Evolutionary conservation across 2,329 filamentous ascomycete genomes (phyloP).

Genomic region (Epichloe aotearoae): DNA sequence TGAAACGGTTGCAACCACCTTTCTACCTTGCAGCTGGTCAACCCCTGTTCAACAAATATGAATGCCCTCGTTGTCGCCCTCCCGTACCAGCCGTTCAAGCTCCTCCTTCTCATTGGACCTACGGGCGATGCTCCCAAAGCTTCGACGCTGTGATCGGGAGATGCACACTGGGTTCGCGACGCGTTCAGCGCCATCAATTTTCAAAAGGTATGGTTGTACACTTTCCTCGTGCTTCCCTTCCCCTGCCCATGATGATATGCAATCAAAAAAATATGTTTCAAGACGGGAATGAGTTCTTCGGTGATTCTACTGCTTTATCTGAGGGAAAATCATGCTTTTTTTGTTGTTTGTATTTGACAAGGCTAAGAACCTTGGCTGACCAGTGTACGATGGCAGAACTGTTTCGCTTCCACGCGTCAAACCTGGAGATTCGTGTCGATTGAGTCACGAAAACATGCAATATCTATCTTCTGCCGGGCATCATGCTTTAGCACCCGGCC

Average conservation of each 20-base stretch:
- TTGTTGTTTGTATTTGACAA: neutral
- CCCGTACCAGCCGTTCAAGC: conserved; percentile 8
- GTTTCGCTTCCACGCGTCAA: neutral
- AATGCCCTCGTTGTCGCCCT: conserved; percentile 10
- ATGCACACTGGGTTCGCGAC: neutral
- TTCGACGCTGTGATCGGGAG: conserved; percentile 4
- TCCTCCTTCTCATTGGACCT: neutral
- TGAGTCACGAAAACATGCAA: no score
- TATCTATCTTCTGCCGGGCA: no score
- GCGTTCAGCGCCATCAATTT: neutral
- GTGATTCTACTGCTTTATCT: conserved; percentile 17
- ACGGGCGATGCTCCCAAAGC: neutral
- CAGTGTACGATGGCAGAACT: neutral
- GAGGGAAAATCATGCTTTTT: neutral
- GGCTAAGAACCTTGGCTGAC: neutral
- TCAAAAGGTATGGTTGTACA: neutral
- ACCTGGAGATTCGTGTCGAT: no score
- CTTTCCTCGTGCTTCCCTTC: neutral
- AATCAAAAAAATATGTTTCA: conserved; percentile 21
- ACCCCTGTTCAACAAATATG: conserved; percentile 7
- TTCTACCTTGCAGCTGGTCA: neutral
- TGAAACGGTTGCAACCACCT: neutral
- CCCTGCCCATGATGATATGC: conserved; percentile 8
- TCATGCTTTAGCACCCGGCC: no score
- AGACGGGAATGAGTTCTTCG: conserved; percentile 24